Evolutionary conservation across 345 rosid genomes (phyloP), one percentile per base, ranked within the genome.

Genomic region (Euphorbia pulcherrima): DNA sequence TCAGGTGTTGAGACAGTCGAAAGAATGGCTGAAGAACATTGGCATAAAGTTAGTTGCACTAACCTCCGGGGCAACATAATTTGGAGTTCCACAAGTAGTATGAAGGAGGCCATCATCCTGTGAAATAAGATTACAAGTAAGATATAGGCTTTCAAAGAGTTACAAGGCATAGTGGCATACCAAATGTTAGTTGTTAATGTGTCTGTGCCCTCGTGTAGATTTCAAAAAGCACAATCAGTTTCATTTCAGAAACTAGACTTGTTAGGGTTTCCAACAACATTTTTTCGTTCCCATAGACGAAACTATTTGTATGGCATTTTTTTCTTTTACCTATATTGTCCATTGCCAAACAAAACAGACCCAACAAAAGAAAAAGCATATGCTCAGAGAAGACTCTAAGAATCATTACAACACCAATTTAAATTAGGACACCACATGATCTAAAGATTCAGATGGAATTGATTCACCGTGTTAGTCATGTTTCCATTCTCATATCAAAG

Each of bases 61-160:
- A 11, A 89, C 99, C 97, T 94, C 99, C 30, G 99, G 99, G 71
- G 99, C 97, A 33, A 91, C 99, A 48, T 94, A 94, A 82, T 94
- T 94, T 6, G 96, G 97, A 74, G 99, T 94, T 76, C 99, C 97
- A 63, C 99, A 94, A 3, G 96, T 79, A 58, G 99, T 94, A 74
- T 94, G 99, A 73, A 91, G 87, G n/a, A 94, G 88, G 71, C 97
- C 99, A 79, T 94, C 97, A 60, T 84, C 99, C 99, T 94, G 79
- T 24, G 46, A 79, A 40, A 75, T 21, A 35, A 53, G 68, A 24
- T 61, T 65, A 37, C 0, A 10, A 57, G 62, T 74, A 68, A 83
- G 71, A 60, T 66, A 65, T 28, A 60, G 64, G 37, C 29, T 24
- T 54, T 41, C 55, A 28, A 52, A 29, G 14, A 33, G 57, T 51